Conservation (phyloP, 352 stramenopile species). For the Globisporangium acanthophoron region DNA sequence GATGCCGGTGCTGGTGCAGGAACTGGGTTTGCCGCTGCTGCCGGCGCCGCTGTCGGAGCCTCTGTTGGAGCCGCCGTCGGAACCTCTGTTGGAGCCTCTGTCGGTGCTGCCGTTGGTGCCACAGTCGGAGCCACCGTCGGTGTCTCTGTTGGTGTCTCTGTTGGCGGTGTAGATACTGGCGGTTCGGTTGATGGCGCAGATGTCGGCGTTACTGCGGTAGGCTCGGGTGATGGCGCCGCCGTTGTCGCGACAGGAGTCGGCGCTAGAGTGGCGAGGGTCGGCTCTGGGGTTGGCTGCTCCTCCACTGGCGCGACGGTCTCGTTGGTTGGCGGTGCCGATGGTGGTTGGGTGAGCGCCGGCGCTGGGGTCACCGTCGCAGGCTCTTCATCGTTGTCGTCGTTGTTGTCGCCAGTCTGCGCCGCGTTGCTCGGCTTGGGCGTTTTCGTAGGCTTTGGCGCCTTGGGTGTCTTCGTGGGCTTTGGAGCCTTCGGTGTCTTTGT, state of each 20-base stretch:
- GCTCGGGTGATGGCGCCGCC: conserved; percentile 3
- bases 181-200: conserved; percentile 6
- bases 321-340: not conserved
- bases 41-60: not conserved
- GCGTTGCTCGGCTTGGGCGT: conserved; percentile 2
- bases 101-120: too few relatives aligned
- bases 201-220: conserved; percentile 9
- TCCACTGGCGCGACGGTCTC: too few relatives aligned
- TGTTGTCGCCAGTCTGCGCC: not conserved
- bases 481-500: not conserved
- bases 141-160: too few relatives aligned
- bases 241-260: conserved; percentile 9
- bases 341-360: conserved; percentile 3
- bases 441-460: conserved; percentile 4
- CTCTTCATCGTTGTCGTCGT: not conserved
- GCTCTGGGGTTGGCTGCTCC: too few relatives aligned
- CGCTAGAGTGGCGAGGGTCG: not conserved
- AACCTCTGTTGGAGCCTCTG: too few relatives aligned
- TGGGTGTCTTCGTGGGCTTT: conserved; percentile 1
- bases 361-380: not conserved
- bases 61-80: not conserved
- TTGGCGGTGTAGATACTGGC: conserved; percentile 1
- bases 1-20: conserved; percentile 1
- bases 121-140: too few relatives aligned
- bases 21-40: conserved; percentile 1